Conservation (phyloP, 1,284 basidiomycete species). For the Trametes polyzona region DNA sequence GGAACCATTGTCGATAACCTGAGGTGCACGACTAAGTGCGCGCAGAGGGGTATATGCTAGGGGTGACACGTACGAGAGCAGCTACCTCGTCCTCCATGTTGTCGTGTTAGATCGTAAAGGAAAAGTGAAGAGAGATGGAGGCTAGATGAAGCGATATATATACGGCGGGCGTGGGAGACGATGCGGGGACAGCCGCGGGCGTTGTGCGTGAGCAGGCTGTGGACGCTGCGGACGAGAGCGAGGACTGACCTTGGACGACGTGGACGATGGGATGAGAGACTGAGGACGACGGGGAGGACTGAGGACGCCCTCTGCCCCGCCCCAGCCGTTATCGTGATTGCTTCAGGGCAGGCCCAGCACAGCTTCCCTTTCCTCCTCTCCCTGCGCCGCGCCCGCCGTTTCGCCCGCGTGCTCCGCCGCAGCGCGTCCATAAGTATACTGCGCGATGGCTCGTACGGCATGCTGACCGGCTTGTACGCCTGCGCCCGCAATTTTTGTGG, state of each 20-base stretch:
- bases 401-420: background rate
- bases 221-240: conserved; percentile 7
- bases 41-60: background rate
- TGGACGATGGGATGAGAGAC: conserved; percentile 26
- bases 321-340: conserved; percentile 37
- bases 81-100: conserved; percentile 42
- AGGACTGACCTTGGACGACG: conserved; percentile 16
- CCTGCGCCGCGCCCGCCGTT: background rate
- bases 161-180: conserved; percentile 13
- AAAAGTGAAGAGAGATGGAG: conserved; percentile 29
- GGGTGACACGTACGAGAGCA: conserved; percentile 35
- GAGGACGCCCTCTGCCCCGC: conserved; percentile 29
- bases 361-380: background rate
- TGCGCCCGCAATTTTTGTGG: background rate
- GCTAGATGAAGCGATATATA: conserved; percentile 27
- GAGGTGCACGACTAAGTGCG: background rate
- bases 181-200: conserved; percentile 23
- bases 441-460: background rate
- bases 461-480: background rate
- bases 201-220: background rate
- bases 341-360: conserved; percentile 36
- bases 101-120: conserved; percentile 32
- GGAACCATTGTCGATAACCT: conserved; percentile 86
- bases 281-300: conserved; percentile 34
- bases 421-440: background rate